Conservation (phyloP, 2,329 filamentous ascomycete genomes). For the Fusarium sp. region DNA sequence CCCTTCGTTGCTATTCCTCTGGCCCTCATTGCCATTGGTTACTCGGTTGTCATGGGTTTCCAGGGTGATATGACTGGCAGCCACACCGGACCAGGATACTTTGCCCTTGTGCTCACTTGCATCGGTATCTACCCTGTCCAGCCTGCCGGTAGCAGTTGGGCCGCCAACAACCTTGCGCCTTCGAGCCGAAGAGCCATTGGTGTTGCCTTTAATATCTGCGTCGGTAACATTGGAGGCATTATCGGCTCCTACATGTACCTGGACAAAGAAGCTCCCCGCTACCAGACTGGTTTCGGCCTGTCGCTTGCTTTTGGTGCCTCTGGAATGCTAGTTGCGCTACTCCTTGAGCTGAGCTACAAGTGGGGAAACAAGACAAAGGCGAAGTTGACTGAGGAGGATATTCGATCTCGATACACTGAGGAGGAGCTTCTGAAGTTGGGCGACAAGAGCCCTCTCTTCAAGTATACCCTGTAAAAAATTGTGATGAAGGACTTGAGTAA, state of each 20-base stretch:
- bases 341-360: slow-evolving; percentile 48
- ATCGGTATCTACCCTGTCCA: not conserved
- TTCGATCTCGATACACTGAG: slow-evolving; percentile 7
- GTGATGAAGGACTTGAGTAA: not conserved
- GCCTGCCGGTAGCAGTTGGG: not conserved
- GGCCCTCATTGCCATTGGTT: not conserved
- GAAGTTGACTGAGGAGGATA: slow-evolving; percentile 40
- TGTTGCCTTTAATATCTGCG: slow-evolving; percentile 48
- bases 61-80: not conserved
- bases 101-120: not conserved
- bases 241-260: slow-evolving; percentile 55
- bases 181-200: slow-evolving; percentile 52
- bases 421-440: not conserved
- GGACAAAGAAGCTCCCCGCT: slow-evolving; percentile 49
- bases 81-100: not conserved
- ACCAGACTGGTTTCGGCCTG: slow-evolving; percentile 51
- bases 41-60: not conserved
- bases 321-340: slow-evolving; percentile 45
- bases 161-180: slow-evolving; percentile 60
- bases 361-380: slow-evolving; percentile 44
- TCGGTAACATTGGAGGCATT: slow-evolving; percentile 54
- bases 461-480: not conserved
- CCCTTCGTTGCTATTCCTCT: not conserved
- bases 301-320: slow-evolving; percentile 47
- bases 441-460: not conserved